Evolutionary conservation across 176 grass and related monocot species (phyloP).

Genomic region (Otatea glauca): DNA sequence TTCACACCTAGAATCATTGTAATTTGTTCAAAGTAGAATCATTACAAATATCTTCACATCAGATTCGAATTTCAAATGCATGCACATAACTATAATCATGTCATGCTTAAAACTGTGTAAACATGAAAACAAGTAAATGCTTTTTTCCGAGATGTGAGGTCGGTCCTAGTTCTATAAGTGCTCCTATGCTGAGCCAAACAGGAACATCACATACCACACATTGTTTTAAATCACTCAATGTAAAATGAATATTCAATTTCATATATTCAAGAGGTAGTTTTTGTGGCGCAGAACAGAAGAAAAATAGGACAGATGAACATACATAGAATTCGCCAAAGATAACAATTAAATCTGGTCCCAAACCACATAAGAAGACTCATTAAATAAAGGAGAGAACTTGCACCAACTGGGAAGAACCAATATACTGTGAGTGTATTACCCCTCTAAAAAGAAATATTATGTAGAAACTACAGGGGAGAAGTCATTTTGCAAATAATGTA

Average conservation of each 20-base stretch:
- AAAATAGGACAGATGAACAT: neutral
- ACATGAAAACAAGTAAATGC: neutral
- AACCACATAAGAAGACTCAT: neutral
- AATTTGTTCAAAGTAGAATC: no score
- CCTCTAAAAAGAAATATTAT: neutral
- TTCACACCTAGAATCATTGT: neutral
- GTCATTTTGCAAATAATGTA: neutral
- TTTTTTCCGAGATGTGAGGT: neutral
- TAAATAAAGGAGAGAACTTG: neutral
- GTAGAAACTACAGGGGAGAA: neutral
- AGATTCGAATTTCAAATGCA: neutral
- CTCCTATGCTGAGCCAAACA: neutral
- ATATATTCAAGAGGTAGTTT: neutral
- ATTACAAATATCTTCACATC: no score
- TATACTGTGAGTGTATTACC: slow-evolving; percentile 9
- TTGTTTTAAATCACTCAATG: neutral
- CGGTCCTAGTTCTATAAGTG: neutral
- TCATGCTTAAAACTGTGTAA: neutral
- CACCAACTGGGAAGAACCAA: neutral
- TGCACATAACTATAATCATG: neutral
- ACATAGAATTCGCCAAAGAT: neutral
- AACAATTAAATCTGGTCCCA: neutral
- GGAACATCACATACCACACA: neutral
- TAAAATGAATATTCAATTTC: neutral
- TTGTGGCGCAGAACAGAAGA: neutral